phyloP scores from a whole-genome alignment of 148 eudicot genomes.

The Diospyros kaki region DNA sequence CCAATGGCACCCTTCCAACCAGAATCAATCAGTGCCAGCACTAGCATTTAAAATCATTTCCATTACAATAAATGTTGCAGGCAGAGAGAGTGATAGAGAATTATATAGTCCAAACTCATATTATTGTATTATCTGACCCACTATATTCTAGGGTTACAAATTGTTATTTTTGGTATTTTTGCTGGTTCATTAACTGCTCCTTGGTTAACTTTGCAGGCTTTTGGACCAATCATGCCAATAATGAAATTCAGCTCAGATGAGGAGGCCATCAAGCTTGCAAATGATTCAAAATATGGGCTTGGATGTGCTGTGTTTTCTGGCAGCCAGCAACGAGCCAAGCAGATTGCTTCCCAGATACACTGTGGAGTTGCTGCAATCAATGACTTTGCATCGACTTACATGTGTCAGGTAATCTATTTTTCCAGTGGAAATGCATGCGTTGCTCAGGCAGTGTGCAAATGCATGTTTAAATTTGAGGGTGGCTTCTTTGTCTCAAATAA shows the following conservation, averaged over 20 bases:
- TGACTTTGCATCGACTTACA: conserved; percentile 90
- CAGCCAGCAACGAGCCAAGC: conserved; percentile 72
- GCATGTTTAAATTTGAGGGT: background rate
- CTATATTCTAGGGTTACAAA: background rate
- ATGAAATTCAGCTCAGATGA: conserved; percentile 90
- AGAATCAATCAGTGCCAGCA: no score
- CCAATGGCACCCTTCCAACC: background rate
- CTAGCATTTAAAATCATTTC: background rate
- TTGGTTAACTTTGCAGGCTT: conserved; percentile 50
- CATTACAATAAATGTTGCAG: background rate
- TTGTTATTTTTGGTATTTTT: background rate
- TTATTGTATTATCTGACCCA: background rate
- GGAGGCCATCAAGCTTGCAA: conserved; percentile 83
- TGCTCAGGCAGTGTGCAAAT: background rate
- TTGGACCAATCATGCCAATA: conserved; percentile 97
- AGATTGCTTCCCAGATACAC: conserved; percentile 70
- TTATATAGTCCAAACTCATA: background rate
- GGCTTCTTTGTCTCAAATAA: background rate
- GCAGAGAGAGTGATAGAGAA: background rate
- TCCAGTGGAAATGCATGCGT: no score
- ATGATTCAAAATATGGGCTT: conserved; percentile 96
- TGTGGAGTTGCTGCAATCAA: conserved; percentile 94
- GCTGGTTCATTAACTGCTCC: background rate
- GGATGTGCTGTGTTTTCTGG: conserved; percentile 99
- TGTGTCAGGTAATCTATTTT: conserved; percentile 82